These are phyloP conservation scores for Penicillium sp. DNA, from an alignment of 2,329 filamentous ascomycete genomes.

Conservation along the genomic window DNA sequence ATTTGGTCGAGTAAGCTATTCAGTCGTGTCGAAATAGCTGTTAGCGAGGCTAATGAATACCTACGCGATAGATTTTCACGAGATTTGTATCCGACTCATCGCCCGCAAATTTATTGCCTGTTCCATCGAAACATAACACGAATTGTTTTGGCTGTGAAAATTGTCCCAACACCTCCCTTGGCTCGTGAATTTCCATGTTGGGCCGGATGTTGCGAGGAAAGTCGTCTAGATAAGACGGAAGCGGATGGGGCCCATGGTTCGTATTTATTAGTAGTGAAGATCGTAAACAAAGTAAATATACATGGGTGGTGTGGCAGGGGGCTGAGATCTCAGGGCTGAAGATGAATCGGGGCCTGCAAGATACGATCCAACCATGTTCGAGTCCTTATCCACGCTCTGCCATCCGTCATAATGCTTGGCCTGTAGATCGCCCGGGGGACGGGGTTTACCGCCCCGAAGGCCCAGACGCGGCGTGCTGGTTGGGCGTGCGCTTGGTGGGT, in stretches of 20 bases:
- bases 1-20: not conserved
- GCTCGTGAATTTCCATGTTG: not conserved
- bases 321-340: conserved; percentile 5
- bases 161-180: conserved; percentile 2
- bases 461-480: conserved; percentile 1
- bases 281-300: not conserved
- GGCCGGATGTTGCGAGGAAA: not conserved
- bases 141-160: conserved; percentile 21
- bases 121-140: conserved; percentile 48
- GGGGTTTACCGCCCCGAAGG: conserved; percentile 2
- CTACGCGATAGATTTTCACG: conserved; percentile 49
- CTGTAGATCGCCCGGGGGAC: conserved; percentile 13
- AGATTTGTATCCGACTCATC: conserved; percentile 50
- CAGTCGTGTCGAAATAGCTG: not conserved
- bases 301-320: not conserved
- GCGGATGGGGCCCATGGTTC: conserved; percentile 4
- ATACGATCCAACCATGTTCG: conserved; percentile 18
- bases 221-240: not conserved
- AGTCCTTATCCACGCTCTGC: conserved; percentile 13
- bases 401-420: conserved; percentile 14
- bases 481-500: conserved; percentile 14
- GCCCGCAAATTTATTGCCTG: conserved; percentile 47
- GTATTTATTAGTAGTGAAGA: conserved; percentile 11
- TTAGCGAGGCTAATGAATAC: conserved; percentile 3
- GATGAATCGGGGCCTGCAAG: conserved; percentile 2